phyloP scores from a whole-genome alignment of 2,329 filamentous ascomycete species.

The Hymenoscyphus infarciens region DNA sequence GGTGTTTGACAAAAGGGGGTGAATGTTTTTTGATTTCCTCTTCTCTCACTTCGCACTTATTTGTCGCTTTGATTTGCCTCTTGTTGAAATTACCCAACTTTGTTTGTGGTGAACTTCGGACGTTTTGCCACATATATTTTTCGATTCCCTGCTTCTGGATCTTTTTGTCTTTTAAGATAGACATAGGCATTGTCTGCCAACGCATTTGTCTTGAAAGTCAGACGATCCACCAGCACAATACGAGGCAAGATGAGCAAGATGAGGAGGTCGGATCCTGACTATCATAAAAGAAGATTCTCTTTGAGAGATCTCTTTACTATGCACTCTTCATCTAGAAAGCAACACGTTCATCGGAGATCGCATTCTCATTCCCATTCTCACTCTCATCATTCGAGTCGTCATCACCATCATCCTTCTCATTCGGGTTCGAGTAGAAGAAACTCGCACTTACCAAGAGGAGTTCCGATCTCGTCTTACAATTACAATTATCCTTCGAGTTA shows the following conservation, averaged over 20 bases:
- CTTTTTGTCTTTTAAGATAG: not conserved
- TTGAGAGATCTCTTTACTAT: conserved; percentile 6
- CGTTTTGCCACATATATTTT: not conserved
- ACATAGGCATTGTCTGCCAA: not conserved
- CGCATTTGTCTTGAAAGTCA: not conserved
- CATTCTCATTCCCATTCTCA: not conserved
- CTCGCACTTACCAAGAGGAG: not conserved
- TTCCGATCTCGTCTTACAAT: conserved; percentile 1
- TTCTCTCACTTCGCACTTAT: not conserved
- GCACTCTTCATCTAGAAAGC: conserved; percentile 6
- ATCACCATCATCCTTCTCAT: not conserved
- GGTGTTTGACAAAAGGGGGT: not conserved
- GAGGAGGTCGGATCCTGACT: not conserved
- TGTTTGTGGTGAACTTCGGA: not conserved
- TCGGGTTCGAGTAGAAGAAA: conserved; percentile 3
- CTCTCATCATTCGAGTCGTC: not conserved
- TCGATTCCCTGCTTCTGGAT: not conserved
- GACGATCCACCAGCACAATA: not conserved
- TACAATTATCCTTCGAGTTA: not conserved
- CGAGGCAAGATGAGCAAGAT: not conserved
- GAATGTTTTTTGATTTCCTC: not conserved
- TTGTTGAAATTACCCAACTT: not conserved
- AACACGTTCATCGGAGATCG: conserved; percentile 6
- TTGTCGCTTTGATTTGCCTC: not conserved
- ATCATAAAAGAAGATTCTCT: conserved; percentile 5